Evolutionary conservation across 176 grass and related monocot genomes (phyloP), one percentile per base, ranked within the genome.

Genomic region (Olyra latifolia): DNA sequence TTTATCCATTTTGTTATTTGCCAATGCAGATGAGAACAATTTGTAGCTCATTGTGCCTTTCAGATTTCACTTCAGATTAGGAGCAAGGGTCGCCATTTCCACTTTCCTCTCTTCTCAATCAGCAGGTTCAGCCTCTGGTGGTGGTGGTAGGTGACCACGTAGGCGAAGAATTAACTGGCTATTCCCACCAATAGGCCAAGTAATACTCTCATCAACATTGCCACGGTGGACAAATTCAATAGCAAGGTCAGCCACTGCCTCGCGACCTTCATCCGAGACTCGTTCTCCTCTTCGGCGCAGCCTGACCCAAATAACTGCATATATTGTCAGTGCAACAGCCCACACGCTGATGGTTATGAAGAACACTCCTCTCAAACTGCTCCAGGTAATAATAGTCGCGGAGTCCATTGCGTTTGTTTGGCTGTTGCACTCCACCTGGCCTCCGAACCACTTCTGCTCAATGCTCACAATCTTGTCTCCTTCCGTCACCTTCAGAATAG

Each of bases 281-380:
- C 4, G 52, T 30, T 54, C 10, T 56, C 35, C 48, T 14, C n/a
- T 12, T 42, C 20, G 30, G 6, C 43, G 10, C 8, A 19, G 69
- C 6, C 17, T 9, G 69, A 72, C 20, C 45, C 7, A 32, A 9
- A 72, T 30, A 20, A 35, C 46, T 72, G 9, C 0, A 1, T 32
- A 53, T 28, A 72, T 72, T 17, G 52, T 54, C 17, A 27, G 27
- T 10, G 19, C 69, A 38, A 72, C 15, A 10, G 28, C 28, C 68
- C 69, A 72, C 2, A 72, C 16, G 32, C 17, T 47, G 2, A 72
- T 72, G 69, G 69, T 72, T 52, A 70, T 54, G 17, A 53, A 72
- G 28, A 72, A 53, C 69, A 72, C 69, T 35, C 43, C 46, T 52
- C 46, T 50, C 50, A 72, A 72, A 48, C 45, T 72, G 46, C 69